Percentiles rank a stretch among this genome's conserved stretches.
phyloP scores from a whole-genome alignment of 2,329 filamentous ascomycete genomes.

The Ophiosphaerella korrae region DNA sequence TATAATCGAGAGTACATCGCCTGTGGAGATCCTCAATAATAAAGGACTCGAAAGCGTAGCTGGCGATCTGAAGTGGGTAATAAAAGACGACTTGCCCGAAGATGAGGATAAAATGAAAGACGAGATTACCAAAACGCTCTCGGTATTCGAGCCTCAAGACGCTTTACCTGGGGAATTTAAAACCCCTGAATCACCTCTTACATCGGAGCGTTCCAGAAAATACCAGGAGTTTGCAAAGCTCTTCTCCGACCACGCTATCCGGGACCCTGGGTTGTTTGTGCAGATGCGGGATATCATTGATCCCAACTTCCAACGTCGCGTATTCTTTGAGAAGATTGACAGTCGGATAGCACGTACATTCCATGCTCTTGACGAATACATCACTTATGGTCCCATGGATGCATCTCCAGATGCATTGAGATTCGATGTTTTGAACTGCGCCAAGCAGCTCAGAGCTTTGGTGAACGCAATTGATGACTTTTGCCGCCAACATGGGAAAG shows the following conservation, averaged over 20 bases:
- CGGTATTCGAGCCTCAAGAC: conserved; percentile 43
- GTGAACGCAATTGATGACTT: conserved; percentile 37
- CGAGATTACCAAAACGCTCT: conserved; percentile 42
- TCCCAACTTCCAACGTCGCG: conserved; percentile 37
- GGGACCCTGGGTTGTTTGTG: conserved; percentile 34
- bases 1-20: conserved; percentile 35
- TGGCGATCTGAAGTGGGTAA: conserved; percentile 35
- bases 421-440: conserved; percentile 37
- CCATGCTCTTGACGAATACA: conserved; percentile 38
- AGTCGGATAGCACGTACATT: conserved; percentile 35
- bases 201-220: conserved; percentile 37
- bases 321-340: conserved; percentile 45
- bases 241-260: conserved; percentile 34
- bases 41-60: conserved; percentile 35
- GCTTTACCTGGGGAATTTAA: conserved; percentile 43
- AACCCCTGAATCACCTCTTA: conserved; percentile 27
- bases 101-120: conserved; percentile 38
- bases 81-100: conserved; percentile 33
- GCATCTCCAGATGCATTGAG: conserved; percentile 25
- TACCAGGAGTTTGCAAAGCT: conserved; percentile 38
- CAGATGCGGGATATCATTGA: conserved; percentile 37
- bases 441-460: conserved; percentile 32
- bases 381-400: conserved; percentile 32
- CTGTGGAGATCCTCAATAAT: conserved; percentile 34
- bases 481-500: conserved; percentile 27